Evolutionary conservation across 2,329 filamentous ascomycete genomes (phyloP).

Genomic region (Orbilia blumenaviensis): DNA sequence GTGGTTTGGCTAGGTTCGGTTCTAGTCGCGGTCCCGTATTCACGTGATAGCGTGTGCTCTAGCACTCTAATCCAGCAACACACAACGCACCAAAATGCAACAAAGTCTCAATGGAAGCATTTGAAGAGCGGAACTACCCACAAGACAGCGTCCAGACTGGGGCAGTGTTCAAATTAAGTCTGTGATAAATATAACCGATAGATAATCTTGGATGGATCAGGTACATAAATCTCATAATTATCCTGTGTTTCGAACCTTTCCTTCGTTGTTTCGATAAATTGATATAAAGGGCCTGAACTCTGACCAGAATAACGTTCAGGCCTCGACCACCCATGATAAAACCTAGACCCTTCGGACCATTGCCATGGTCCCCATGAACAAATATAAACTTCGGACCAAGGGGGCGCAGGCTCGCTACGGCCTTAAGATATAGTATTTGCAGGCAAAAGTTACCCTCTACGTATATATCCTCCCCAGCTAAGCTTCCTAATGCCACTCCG

Average conservation of each 20-base stretch:
- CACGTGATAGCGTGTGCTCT: constrained; percentile 21
- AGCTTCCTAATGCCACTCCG: background rate
- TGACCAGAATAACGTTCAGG: constrained; percentile 4
- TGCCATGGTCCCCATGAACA: background rate
- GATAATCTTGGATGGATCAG: background rate
- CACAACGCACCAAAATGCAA: background rate
- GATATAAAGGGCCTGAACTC: background rate
- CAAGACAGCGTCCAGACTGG: background rate
- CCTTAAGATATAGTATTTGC: background rate
- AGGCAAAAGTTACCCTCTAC: background rate
- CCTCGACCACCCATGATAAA: background rate
- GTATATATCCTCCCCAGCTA: background rate
- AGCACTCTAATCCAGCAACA: background rate
- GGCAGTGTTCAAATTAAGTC: background rate
- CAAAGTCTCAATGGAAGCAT: background rate
- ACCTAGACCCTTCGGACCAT: background rate
- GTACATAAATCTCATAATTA: background rate
- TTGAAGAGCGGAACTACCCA: background rate
- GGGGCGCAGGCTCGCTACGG: background rate
- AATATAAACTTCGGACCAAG: background rate
- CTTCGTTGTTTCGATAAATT: background rate
- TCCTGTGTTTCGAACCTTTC: too few species aligned
- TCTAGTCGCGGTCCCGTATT: background rate
- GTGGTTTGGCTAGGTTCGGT: background rate
- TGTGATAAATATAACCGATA: background rate